These are phyloP conservation scores for Xylaria sp. DNA, from an alignment of 2,329 filamentous ascomycete species.

Conservation along the genomic window DNA sequence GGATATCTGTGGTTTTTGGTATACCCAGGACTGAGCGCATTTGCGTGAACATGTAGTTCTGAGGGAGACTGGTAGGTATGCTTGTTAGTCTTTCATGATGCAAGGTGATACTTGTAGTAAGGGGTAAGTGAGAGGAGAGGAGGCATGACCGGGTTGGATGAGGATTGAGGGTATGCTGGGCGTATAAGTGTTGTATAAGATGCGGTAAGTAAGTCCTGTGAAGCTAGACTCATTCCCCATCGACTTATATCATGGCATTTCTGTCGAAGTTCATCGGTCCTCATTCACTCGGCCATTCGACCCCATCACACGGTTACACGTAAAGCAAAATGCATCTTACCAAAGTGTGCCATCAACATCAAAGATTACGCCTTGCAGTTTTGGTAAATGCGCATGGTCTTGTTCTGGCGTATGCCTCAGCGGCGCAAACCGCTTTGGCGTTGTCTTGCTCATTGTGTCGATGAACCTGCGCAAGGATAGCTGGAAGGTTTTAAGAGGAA, in stretches of 20 bases:
- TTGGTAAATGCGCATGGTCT: conserved; percentile 53
- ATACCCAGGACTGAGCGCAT: conserved; percentile 85
- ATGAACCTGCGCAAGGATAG: conserved; percentile 52
- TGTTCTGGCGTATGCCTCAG: conserved; percentile 55
- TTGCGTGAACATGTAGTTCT: conserved; percentile 93
- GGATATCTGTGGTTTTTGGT: conserved; percentile 79
- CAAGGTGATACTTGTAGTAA: too few species aligned
- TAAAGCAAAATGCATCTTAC: conserved; percentile 62
- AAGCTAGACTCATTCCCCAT: background rate
- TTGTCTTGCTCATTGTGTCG: conserved; percentile 56
- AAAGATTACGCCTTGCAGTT: conserved; percentile 76
- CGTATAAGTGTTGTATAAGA: background rate
- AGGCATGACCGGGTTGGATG: background rate
- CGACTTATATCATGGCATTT: background rate
- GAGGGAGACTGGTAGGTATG: conserved; percentile 72
- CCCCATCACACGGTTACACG: background rate
- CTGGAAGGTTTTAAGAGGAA: conserved; percentile 13
- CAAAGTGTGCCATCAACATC: conserved; percentile 96
- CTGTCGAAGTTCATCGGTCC: background rate
- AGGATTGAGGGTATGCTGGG: background rate
- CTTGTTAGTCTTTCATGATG: background rate
- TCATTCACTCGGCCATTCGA: too few species aligned
- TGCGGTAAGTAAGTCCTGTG: background rate
- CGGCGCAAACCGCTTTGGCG: conserved; percentile 66
- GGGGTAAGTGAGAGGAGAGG: background rate